Conservation (phyloP, 352 stramenopile genomes). For the Globisporangium barbulae region DNA sequence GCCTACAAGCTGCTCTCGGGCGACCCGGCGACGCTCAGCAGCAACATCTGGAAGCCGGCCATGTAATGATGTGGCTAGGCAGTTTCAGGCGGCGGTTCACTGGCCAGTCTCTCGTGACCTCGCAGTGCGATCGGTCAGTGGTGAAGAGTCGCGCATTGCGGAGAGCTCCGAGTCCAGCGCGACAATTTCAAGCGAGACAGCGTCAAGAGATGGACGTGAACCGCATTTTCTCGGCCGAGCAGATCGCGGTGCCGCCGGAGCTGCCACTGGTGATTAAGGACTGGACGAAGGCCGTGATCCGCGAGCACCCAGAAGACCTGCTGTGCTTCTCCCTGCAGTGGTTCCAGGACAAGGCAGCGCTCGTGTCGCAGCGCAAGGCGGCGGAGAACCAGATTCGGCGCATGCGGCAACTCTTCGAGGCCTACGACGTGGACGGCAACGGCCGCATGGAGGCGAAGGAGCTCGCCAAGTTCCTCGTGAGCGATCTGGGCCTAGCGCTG, state of each 20-base stretch:
- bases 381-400: conserved; percentile 58
- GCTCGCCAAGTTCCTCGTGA: conserved; percentile 56
- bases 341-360: conserved; percentile 77
- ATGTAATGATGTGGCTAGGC: not conserved
- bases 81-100: conserved; percentile 1
- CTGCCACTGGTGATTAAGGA: conserved; percentile 87
- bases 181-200: not conserved
- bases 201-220: conserved; percentile 82
- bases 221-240: conserved; percentile 90
- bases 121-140: not conserved
- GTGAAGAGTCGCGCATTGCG: conserved; percentile 5
- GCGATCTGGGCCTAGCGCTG: conserved; percentile 58
- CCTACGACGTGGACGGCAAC: conserved; percentile 78
- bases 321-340: conserved; percentile 80
- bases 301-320: conserved; percentile 70
- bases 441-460: conserved; percentile 79
- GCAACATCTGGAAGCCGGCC: conserved; percentile 26
- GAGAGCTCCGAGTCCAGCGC: not conserved
- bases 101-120: not conserved
- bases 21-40: conserved; percentile 37
- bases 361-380: conserved; percentile 61
- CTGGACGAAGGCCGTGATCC: conserved; percentile 90
- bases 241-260: conserved; percentile 88
- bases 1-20: conserved; percentile 74
- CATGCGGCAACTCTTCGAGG: conserved; percentile 73